Evolutionary conservation across 805 yeast genomes (phyloP), one percentile per base, ranked within the genome.

Genomic region (Kodamaea hsintzibuensis): DNA sequence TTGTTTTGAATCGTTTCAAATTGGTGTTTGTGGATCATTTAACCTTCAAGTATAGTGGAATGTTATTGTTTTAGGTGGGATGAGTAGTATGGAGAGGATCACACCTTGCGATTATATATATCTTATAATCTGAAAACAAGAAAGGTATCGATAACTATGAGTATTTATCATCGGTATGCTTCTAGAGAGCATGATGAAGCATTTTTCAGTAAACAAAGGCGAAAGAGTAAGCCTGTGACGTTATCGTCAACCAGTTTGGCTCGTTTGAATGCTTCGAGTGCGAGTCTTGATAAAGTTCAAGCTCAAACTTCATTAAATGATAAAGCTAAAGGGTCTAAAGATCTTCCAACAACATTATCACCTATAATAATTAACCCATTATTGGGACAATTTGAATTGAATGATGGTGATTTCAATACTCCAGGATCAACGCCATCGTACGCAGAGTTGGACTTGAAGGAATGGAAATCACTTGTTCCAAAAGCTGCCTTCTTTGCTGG

Each of bases 401-500:
- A 40, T 18, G 45, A 30, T 27, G 17, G 44, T 12, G 44, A 40
- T 17, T 40, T 40, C 25, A 40, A 40, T 17, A 19, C 44, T 30
- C 46, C 35, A 2, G 48, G 43, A 7, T 38, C 42, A 42, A 16
- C 45, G 3, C 42, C 27, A 6, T 30, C 48, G 16, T 14, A 17
- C 42, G 33, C 46, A 1, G 51, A 51, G 13, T 47, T 47, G 33
- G 48, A 57, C 39, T 27, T 50, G 19, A 42, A 63, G 1, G 68
- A 69, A 42, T 82, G 86, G 86, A 53, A 62, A 2, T 55, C 67
- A 1, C 58, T 82, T 3, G 72, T 81, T 40, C 72, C 82, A 2
- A 61, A 72, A 12, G 82, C 85, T 5, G 85, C 81, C 0, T 82
- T 79, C 58, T 85, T 81, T 60, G 57, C 69, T 10, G 88, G 85